A percentile compares a stretch with the other conserved stretches of the same genome.
phyloP scores from a whole-genome alignment of 2,329 filamentous ascomycete genomes.

The Aspergillus oerlinghausenensis region DNA sequence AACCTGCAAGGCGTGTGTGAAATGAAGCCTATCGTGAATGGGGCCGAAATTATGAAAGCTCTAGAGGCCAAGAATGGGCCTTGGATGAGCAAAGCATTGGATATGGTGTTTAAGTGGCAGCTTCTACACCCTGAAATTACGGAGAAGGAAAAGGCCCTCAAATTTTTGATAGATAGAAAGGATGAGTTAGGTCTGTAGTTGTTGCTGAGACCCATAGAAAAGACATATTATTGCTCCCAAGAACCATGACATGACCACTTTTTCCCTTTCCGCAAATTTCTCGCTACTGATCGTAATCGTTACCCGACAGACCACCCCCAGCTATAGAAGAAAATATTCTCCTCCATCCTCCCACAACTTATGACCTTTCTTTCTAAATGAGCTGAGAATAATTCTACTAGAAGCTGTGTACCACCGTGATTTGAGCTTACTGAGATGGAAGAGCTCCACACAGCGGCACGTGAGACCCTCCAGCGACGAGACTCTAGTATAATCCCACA shows the following conservation, averaged over 20 bases:
- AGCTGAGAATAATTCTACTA: background rate
- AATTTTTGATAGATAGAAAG: slow-evolving; percentile 52
- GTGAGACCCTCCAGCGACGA: slow-evolving; percentile 17
- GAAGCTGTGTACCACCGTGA: background rate
- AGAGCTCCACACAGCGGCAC: slow-evolving; percentile 24
- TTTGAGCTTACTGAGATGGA: slow-evolving; percentile 17
- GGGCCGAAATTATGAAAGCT: slow-evolving; percentile 64
- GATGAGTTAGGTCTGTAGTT: slow-evolving; percentile 45
- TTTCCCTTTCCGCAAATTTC: background rate
- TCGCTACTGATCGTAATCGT: background rate
- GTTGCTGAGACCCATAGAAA: background rate
- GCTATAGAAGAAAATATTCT: background rate
- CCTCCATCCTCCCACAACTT: background rate
- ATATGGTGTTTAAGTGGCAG: slow-evolving; percentile 83
- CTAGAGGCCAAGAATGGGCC: slow-evolving; percentile 62
- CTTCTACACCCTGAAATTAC: slow-evolving; percentile 67
- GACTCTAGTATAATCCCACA: slow-evolving; percentile 7
- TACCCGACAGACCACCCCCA: background rate
- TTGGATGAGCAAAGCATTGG: slow-evolving; percentile 80
- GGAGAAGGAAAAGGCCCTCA: slow-evolving; percentile 56
- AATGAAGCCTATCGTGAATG: slow-evolving; percentile 66
- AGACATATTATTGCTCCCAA: background rate
- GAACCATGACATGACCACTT: background rate
- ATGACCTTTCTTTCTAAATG: background rate
- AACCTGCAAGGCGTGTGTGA: slow-evolving; percentile 50